Conservation (phyloP, 768 basidiomycete species). For the Tubosaeta sp. region DNA sequence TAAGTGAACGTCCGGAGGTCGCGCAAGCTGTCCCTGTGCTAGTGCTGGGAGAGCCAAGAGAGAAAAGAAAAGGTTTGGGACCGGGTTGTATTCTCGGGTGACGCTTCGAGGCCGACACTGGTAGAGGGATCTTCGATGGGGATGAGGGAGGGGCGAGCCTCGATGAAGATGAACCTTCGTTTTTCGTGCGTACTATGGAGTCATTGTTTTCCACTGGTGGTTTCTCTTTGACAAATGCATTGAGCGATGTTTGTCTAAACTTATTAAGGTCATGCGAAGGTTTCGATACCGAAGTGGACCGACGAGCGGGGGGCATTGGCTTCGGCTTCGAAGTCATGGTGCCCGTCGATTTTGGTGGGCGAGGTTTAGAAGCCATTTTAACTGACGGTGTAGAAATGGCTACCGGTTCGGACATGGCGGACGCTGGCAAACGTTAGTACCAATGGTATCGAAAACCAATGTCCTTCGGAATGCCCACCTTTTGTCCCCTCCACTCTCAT, state of each 20-base stretch:
- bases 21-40: conserved; percentile 1
- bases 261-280: conserved; percentile 12
- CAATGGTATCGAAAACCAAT: background rate
- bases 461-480: background rate
- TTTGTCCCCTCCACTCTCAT: conserved; percentile 19
- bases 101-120: conserved; percentile 16
- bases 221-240: conserved; percentile 18
- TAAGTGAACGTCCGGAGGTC: conserved; percentile 41
- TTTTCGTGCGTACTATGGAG: conserved; percentile 1
- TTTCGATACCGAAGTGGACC: conserved; percentile 13
- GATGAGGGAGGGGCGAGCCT: conserved; percentile 9
- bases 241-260: conserved; percentile 24
- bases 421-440: conserved; percentile 8
- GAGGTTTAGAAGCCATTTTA: conserved; percentile 1
- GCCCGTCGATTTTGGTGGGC: conserved; percentile 5
- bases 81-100: conserved; percentile 4
- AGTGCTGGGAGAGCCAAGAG: conserved; percentile 2
- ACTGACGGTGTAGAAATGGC: conserved; percentile 1
- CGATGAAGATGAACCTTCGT: conserved; percentile 8
- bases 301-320: background rate
- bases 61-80: conserved; percentile 2
- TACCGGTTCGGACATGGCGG: background rate
- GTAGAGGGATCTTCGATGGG: conserved; percentile 30
- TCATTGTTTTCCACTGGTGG: background rate
- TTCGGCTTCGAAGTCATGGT: conserved; percentile 2